Percentiles rank a stretch among this genome's conserved stretches.
phyloP scores from a whole-genome alignment of 164 flowering plant species.

The Litsea cubeba region DNA sequence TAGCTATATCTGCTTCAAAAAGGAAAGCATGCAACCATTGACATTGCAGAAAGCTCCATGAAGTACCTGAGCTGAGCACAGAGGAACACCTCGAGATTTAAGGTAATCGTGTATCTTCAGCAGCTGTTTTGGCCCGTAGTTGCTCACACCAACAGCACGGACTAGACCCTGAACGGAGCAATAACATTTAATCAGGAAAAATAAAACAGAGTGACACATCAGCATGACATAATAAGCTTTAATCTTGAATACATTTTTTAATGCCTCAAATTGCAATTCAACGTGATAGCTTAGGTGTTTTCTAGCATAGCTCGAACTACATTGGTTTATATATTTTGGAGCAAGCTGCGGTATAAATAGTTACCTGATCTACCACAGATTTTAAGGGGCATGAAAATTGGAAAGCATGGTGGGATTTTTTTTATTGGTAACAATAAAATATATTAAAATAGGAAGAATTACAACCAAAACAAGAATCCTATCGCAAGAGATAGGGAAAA shows the following conservation, averaged over 20 bases:
- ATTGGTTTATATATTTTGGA: background rate
- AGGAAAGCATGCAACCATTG: background rate
- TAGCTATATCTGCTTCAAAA: background rate
- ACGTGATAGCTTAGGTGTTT: background rate
- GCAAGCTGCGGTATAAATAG: background rate
- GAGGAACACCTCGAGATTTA: slow-evolving; percentile 61
- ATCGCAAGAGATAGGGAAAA: too few species aligned
- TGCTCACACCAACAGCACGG: slow-evolving; percentile 89
- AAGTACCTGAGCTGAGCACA: slow-evolving; percentile 56
- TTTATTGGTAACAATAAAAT: too few species aligned
- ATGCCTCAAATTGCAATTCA: background rate
- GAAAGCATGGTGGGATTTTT: too few species aligned
- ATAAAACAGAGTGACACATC: slow-evolving; percentile 5
- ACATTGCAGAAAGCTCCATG: background rate
- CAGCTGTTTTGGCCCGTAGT: slow-evolving; percentile 90
- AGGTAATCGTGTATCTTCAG: slow-evolving; percentile 67
- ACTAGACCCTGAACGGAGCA: slow-evolving; percentile 67
- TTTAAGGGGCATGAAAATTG: background rate
- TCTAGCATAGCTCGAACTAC: too few species aligned
- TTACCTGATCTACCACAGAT: background rate
- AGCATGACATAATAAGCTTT: background rate
- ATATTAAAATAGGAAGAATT: too few species aligned
- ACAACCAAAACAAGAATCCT: too few species aligned
- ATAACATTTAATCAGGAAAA: background rate
- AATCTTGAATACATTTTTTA: background rate